A percentile compares a stretch with the other conserved stretches of the same genome.
Evolutionary conservation across 2,329 filamentous ascomycete genomes (phyloP).

Genomic region (Fusarium verticillioides): DNA sequence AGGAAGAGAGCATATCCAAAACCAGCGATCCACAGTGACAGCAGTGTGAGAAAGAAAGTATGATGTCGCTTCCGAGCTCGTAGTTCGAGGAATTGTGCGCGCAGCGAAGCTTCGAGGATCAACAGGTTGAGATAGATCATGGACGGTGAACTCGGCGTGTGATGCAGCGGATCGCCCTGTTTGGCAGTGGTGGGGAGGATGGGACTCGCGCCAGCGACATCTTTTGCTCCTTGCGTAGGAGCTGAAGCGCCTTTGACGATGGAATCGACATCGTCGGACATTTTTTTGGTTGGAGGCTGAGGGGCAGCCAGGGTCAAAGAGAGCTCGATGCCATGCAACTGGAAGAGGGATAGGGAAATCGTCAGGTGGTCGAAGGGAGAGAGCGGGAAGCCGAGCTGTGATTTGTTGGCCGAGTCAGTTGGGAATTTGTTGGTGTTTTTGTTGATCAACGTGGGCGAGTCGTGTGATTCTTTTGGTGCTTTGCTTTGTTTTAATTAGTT

Average conservation of each 20-base stretch:
- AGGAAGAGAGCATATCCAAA: constrained; percentile 94
- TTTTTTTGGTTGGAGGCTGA: constrained; percentile 47
- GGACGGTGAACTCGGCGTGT: constrained; percentile 87
- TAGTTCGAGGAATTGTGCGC: constrained; percentile 91
- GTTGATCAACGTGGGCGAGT: constrained; percentile 28
- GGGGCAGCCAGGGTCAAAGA: constrained; percentile 38
- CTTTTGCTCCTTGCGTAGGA: constrained; percentile 64
- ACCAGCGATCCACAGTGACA: constrained; percentile 82
- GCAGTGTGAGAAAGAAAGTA: constrained; percentile 86
- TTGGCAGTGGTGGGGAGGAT: constrained; percentile 58
- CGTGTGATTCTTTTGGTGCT: constrained; percentile 21
- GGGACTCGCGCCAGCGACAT: constrained; percentile 54
- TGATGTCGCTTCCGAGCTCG: constrained; percentile 90
- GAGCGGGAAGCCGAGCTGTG: neutral
- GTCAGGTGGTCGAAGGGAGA: constrained; percentile 14
- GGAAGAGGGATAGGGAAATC: neutral
- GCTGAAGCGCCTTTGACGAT: constrained; percentile 90
- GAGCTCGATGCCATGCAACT: constrained; percentile 39
- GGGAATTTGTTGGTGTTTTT: neutral
- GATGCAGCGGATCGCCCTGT: constrained; percentile 76
- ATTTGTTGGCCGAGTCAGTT: constrained; percentile 12
- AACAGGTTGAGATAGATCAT: constrained; percentile 99
- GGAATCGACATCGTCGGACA: constrained; percentile 81
- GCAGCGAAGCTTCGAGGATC: constrained; percentile 93
- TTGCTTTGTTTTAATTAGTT: neutral